A percentile compares a stretch with the other conserved stretches of the same genome.
phyloP scores from a whole-genome alignment of 257 asterid species.

The Capsicum rhomboideum region DNA sequence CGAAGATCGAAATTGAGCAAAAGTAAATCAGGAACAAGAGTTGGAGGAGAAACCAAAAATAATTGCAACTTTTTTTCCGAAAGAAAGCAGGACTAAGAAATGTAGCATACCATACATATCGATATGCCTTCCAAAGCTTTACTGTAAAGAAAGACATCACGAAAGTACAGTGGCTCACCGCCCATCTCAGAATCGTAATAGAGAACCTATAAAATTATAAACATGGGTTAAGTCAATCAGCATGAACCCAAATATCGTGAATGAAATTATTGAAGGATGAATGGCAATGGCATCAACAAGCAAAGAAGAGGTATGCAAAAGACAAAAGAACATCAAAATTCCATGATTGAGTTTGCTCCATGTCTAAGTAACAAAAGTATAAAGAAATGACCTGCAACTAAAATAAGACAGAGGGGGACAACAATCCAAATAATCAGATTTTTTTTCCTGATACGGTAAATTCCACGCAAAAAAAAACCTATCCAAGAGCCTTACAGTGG shows the following conservation, averaged over 20 bases:
- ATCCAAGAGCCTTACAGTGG: neutral
- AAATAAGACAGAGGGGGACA: neutral
- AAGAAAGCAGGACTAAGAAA: neutral
- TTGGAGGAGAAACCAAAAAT: neutral
- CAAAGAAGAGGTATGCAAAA: neutral
- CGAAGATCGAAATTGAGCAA: neutral
- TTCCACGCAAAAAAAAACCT: neutral
- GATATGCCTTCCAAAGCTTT: constrained; percentile 97
- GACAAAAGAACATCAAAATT: neutral
- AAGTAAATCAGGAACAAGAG: neutral
- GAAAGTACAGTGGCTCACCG: constrained; percentile 78
- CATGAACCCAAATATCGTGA: neutral
- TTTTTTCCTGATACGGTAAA: neutral
- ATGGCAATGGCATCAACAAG: neutral
- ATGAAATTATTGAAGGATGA: neutral
- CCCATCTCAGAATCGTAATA: constrained; percentile 76
- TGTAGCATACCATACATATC: constrained; percentile 68
- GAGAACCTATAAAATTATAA: constrained; percentile 44
- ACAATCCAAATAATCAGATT: neutral
- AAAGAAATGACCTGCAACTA: neutral
- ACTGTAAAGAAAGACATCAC: constrained; percentile 86
- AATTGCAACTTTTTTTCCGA: neutral
- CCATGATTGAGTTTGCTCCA: neutral
- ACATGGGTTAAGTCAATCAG: neutral
- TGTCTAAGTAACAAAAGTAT: neutral